phyloP scores from a whole-genome alignment of 2,329 filamentous ascomycete species.

The Alternaria arbusti region DNA sequence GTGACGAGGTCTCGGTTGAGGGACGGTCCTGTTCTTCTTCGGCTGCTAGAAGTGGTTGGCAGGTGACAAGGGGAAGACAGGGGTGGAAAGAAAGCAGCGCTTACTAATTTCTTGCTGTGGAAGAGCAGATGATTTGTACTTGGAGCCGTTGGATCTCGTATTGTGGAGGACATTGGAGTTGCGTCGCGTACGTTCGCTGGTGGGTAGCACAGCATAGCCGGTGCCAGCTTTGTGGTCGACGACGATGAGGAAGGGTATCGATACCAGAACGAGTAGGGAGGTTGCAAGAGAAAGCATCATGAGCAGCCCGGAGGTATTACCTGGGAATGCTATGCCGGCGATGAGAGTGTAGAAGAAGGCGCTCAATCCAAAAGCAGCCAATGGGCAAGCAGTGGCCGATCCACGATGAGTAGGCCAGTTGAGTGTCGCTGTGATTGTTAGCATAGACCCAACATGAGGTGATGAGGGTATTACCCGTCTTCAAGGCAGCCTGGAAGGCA shows the following conservation, averaged over 20 bases:
- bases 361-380: constrained; percentile 91
- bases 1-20: constrained; percentile 78
- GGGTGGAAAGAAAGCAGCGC: constrained; percentile 38
- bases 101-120: constrained; percentile 68
- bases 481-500: constrained; percentile 88
- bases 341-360: constrained; percentile 94
- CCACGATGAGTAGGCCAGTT: constrained; percentile 93
- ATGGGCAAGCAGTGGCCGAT: constrained; percentile 90
- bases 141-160: constrained; percentile 56
- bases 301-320: constrained; percentile 81
- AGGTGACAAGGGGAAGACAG: constrained; percentile 29
- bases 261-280: constrained; percentile 73
- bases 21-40: constrained; percentile 51
- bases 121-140: constrained; percentile 46
- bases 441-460: no score
- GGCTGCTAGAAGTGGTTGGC: constrained; percentile 45
- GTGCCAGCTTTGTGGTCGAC: constrained; percentile 66
- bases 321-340: constrained; percentile 78
- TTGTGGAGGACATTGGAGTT: constrained; percentile 55
- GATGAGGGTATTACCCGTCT: constrained; percentile 59
- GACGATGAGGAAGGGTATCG: constrained; percentile 85
- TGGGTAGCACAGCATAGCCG: constrained; percentile 64
- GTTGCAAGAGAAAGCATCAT: constrained; percentile 82
- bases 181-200: constrained; percentile 54
- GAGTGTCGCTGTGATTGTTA: constrained; percentile 65